A percentile compares a stretch with the other conserved stretches of the same genome.
Evolutionary conservation across 495 filamentous ascomycete genomes (phyloP).

Genomic region (Neurospora sp.): DNA sequence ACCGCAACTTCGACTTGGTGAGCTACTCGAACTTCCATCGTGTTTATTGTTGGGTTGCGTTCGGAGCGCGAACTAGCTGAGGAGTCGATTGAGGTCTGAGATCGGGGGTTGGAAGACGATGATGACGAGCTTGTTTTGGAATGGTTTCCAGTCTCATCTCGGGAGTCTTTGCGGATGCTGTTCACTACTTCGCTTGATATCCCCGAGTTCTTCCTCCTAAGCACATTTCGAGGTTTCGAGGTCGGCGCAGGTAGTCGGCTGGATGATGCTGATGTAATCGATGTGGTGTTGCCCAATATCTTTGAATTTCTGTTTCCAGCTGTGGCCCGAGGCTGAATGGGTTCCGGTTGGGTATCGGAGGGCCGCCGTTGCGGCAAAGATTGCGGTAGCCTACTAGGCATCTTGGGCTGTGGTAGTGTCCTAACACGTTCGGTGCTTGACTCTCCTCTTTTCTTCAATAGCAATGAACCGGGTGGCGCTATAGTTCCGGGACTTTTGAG

Average conservation of each 20-base stretch:
- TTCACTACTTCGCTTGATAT: slow-evolving; percentile 25
- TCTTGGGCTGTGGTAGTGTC: slow-evolving; percentile 21
- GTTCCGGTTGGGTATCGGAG: slow-evolving; percentile 14
- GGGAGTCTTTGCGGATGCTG: slow-evolving; percentile 19
- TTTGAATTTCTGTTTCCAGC: slow-evolving; percentile 10
- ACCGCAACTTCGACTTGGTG: slow-evolving; percentile 25
- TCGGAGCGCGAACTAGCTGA: slow-evolving; percentile 20
- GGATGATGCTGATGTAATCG: slow-evolving; percentile 1
- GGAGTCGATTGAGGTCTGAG: slow-evolving; percentile 21
- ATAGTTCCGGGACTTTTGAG: slow-evolving; percentile 5
- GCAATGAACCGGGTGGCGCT: slow-evolving; percentile 6
- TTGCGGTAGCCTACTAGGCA: slow-evolving; percentile 28
- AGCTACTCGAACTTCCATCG: slow-evolving; percentile 25
- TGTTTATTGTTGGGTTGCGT: slow-evolving; percentile 28
- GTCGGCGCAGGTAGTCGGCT: slow-evolving; percentile 14
- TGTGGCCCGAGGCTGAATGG: slow-evolving; percentile 20
- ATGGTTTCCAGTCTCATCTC: slow-evolving; percentile 19
- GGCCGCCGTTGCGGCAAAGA: slow-evolving; percentile 17
- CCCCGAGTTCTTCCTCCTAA: slow-evolving; percentile 39
- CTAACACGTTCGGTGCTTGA: slow-evolving; percentile 14
- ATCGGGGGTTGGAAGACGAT: slow-evolving; percentile 25
- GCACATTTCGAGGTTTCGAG: slow-evolving; percentile 26
- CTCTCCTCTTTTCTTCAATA: slow-evolving; percentile 13
- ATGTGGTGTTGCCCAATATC: slow-evolving; percentile 3
- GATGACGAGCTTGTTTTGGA: slow-evolving; percentile 23